Conservation (phyloP, 257 asterid species). For the Cinchona pubescens region DNA sequence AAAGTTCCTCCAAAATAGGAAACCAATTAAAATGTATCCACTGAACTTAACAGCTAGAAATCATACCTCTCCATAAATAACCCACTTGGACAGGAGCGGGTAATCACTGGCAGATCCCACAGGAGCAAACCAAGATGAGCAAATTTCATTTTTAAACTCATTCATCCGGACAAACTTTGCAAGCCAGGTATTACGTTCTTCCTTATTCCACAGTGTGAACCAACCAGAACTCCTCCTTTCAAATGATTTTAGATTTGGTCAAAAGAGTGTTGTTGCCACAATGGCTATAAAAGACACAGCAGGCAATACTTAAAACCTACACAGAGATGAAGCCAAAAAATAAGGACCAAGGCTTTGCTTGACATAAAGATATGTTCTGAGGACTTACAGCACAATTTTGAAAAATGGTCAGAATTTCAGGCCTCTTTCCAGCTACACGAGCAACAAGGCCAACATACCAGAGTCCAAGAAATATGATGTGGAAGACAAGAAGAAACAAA, state of each 20-base stretch:
- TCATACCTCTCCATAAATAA: conserved; percentile 92
- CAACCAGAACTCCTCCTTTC: conserved; percentile 69
- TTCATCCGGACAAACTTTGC: conserved; percentile 77
- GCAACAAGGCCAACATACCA: conserved; percentile 97
- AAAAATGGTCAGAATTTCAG: conserved; percentile 73
- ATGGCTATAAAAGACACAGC: conserved; percentile 99
- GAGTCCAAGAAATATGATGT: conserved; percentile 80
- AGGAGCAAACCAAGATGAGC: conserved; percentile 98
- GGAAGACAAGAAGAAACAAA: conserved; percentile 87
- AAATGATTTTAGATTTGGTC: conserved; percentile 58
- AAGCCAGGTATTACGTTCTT: conserved; percentile 78
- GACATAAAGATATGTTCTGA: conserved; percentile 21
- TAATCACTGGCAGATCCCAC: conserved; percentile 98
- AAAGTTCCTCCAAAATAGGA: conserved; percentile 17
- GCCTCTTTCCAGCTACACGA: conserved; percentile 93
- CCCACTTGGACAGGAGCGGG: conserved; percentile 93
- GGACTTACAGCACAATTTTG: conserved; percentile 94
- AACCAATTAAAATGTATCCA: neutral
- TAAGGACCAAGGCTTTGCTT: conserved; percentile 36
- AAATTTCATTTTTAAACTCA: conserved; percentile 83
- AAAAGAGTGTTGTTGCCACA: conserved; percentile 90
- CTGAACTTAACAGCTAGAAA: conserved; percentile 10
- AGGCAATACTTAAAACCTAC: conserved; percentile 99
- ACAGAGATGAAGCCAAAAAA: conserved; percentile 38
- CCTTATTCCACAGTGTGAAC: conserved; percentile 79